These are phyloP conservation scores for Vigna reflexopilosa DNA, from an alignment of 306 rosid species.

Conservation along the genomic window DNA sequence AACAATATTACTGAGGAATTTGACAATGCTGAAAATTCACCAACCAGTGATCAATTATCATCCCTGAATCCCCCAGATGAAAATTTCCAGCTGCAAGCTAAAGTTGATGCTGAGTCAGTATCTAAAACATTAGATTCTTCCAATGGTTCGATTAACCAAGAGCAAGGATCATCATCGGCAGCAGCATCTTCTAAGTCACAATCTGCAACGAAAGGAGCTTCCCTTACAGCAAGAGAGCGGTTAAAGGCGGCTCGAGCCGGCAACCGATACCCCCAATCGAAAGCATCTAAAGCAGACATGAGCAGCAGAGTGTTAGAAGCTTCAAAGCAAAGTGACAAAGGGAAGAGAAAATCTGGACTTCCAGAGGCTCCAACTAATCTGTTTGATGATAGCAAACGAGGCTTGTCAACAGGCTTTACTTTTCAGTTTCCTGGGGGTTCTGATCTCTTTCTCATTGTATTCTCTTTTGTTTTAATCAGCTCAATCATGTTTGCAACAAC, in stretches of 20 bases:
- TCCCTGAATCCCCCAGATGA: conserved; percentile 41
- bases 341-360: conserved; percentile 81
- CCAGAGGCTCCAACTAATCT: conserved; percentile 93
- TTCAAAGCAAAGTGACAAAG: conserved; percentile 74
- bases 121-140: conserved; percentile 57
- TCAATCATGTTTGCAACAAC: conserved; percentile 94
- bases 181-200: conserved; percentile 43
- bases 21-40: conserved; percentile 49
- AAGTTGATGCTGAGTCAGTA: conserved; percentile 41
- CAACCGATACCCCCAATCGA: conserved; percentile 63
- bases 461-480: conserved; percentile 86
- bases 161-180: conserved; percentile 40
- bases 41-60: conserved; percentile 43
- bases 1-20: conserved; percentile 54
- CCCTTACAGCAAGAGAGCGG: conserved; percentile 82
- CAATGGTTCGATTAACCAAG: conserved; percentile 52
- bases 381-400: conserved; percentile 88
- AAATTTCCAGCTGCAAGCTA: conserved; percentile 49
- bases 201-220: conserved; percentile 51
- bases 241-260: conserved; percentile 83
- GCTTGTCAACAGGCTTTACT: conserved; percentile 77
- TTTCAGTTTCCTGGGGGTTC: conserved; percentile 82
- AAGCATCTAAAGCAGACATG: conserved; percentile 68
- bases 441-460: conserved; percentile 66
- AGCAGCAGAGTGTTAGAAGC: conserved; percentile 84